Percentiles rank a stretch among this genome's conserved stretches.
These are phyloP conservation scores for Gracilaria gracilis DNA, from an alignment of 23 red algal species.

Conservation along the genomic window DNA sequence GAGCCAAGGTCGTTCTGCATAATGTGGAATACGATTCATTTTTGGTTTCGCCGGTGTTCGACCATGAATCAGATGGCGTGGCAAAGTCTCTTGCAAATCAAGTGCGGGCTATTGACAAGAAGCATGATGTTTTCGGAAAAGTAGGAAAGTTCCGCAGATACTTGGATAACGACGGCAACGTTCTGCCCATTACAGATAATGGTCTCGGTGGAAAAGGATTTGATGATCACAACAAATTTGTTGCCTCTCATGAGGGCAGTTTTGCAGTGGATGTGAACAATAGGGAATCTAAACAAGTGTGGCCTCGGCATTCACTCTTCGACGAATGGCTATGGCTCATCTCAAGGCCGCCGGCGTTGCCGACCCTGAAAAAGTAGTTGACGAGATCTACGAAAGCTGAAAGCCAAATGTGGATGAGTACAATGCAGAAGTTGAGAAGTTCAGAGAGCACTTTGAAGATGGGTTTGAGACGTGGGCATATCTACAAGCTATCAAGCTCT, in stretches of 20 bases:
- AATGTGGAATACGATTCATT: slow-evolving; percentile 38
- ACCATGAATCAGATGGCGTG: background rate
- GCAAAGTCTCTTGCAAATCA: slow-evolving; percentile 29
- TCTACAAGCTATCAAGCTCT: background rate
- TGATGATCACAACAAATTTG: background rate
- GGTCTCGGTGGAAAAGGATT: slow-evolving; percentile 34
- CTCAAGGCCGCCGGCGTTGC: slow-evolving; percentile 40
- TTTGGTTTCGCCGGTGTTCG: slow-evolving; percentile 41
- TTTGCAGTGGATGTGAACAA: slow-evolving; percentile 70
- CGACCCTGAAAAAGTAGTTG: background rate
- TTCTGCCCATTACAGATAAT: slow-evolving; percentile 14
- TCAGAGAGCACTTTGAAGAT: slow-evolving; percentile 25
- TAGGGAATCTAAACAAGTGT: slow-evolving; percentile 29
- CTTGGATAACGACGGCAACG: slow-evolving; percentile 13
- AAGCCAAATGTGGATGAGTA: slow-evolving; percentile 4
- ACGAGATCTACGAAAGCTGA: slow-evolving; percentile 46
- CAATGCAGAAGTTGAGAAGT: slow-evolving; percentile 6
- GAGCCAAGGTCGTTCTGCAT: background rate
- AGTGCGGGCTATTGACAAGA: background rate
- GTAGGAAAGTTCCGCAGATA: slow-evolving; percentile 44
- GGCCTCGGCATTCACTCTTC: slow-evolving; percentile 25
- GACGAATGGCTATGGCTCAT: slow-evolving; percentile 61
- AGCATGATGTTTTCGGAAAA: background rate
- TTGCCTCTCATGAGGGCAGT: background rate
- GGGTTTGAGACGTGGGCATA: slow-evolving; percentile 49